Percentiles rank a stretch among this genome's conserved stretches.
Conservation (phyloP, 495 filamentous ascomycete genomes). For the Aspergillus sclerotiicarbonarius region DNA sequence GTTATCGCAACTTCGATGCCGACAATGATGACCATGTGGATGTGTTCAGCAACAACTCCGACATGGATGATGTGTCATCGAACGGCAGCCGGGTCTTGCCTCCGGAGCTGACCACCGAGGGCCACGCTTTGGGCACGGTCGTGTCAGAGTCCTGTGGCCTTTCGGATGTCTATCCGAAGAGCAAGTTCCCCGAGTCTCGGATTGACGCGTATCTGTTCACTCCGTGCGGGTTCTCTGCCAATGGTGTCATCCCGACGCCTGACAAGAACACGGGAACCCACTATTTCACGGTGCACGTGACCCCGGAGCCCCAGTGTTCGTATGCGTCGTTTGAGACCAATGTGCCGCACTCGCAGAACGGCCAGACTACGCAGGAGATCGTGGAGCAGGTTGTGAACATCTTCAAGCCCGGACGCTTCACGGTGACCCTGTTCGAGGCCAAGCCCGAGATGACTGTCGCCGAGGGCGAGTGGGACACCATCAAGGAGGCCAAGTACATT, state of each 20-base stretch:
- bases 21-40: slow-evolving; percentile 62
- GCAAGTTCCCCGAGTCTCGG: slow-evolving; percentile 85
- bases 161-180: slow-evolving; percentile 81
- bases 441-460: slow-evolving; percentile 50
- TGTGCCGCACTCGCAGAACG: slow-evolving; percentile 84
- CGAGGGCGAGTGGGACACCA: slow-evolving; percentile 33
- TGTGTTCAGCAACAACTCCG: slow-evolving; percentile 75
- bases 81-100: slow-evolving; percentile 57
- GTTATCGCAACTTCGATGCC: slow-evolving; percentile 54
- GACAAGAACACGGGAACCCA: slow-evolving; percentile 64
- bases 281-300: slow-evolving; percentile 99
- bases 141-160: slow-evolving; percentile 91
- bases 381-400: slow-evolving; percentile 92
- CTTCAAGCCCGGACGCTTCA: slow-evolving; percentile 96
- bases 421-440: slow-evolving; percentile 93
- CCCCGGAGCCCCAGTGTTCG: slow-evolving; percentile 95
- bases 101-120: slow-evolving; percentile 82
- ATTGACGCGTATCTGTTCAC: slow-evolving; percentile 97
- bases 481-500: slow-evolving; percentile 40
- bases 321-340: slow-evolving; percentile 99
- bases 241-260: slow-evolving; percentile 88
- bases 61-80: slow-evolving; percentile 60
- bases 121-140: slow-evolving; percentile 88
- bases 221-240: slow-evolving; percentile 97
- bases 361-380: slow-evolving; percentile 83